phyloP scores from a whole-genome alignment of 129 eudicot genomes.

The Escallonia herrerae region DNA sequence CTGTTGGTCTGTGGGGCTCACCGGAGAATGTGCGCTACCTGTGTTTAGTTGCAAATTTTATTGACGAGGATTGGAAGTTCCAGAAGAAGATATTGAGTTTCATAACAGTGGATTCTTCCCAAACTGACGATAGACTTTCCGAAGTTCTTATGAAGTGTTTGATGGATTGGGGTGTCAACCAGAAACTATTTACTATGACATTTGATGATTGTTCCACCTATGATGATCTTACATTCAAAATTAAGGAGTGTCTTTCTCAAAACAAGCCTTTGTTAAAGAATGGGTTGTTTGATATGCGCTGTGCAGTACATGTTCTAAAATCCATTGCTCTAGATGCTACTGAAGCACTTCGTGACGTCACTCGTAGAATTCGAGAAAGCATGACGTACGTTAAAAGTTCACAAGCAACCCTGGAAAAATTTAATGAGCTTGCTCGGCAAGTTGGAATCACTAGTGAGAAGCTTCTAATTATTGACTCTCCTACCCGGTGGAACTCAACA shows the following conservation, averaged over 20 bases:
- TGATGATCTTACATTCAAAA: constrained; percentile 48
- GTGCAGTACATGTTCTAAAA: constrained; percentile 54
- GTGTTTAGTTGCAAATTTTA: constrained; percentile 64
- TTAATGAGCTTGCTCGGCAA: constrained; percentile 63
- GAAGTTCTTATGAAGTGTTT: constrained; percentile 66
- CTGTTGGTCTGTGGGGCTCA: constrained; percentile 80
- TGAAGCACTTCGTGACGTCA: constrained; percentile 48
- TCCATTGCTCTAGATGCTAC: constrained; percentile 59
- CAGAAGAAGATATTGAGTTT: constrained; percentile 67
- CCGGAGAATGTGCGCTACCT: constrained; percentile 55
- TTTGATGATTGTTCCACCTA: constrained; percentile 55
- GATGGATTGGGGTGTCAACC: constrained; percentile 80
- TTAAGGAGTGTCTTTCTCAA: constrained; percentile 66
- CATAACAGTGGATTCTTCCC: constrained; percentile 57
- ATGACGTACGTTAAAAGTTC: constrained; percentile 53
- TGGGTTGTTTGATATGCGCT: constrained; percentile 70
- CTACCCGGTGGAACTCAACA: constrained; percentile 68
- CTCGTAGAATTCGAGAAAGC: constrained; percentile 66
- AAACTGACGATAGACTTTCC: constrained; percentile 67
- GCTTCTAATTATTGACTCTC: constrained; percentile 53
- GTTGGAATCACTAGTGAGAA: constrained; percentile 42
- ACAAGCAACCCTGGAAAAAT: constrained; percentile 45
- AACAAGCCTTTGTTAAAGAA: constrained; percentile 61
- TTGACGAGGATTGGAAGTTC: constrained; percentile 77
- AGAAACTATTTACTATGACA: constrained; percentile 72